phyloP scores from a whole-genome alignment of 257 asterid genomes.

The Solanum tarapatanum region DNA sequence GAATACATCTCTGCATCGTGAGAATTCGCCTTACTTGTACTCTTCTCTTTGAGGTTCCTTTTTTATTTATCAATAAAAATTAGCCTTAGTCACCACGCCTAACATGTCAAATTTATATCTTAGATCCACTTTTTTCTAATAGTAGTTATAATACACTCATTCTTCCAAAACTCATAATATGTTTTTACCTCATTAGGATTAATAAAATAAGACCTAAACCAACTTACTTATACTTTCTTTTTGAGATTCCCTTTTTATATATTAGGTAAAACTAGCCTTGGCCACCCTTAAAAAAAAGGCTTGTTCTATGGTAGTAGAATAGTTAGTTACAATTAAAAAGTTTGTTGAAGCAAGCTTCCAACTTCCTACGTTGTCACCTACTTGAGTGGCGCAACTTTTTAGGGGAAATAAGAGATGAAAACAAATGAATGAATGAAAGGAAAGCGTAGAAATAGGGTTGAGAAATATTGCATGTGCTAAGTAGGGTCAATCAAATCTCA shows the following conservation, averaged over 20 bases:
- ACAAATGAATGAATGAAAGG: neutral
- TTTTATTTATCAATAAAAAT: neutral
- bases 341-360: neutral
- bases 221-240: neutral
- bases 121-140: neutral
- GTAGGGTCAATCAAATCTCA: constrained; percentile 52
- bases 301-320: neutral
- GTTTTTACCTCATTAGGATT: neutral
- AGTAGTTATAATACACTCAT: neutral
- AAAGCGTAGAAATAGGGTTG: constrained; percentile 9
- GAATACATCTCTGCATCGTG: neutral
- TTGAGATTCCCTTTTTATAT: neutral
- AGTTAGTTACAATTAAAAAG: neutral
- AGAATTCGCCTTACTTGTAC: neutral
- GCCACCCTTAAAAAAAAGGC: neutral
- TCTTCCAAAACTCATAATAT: neutral
- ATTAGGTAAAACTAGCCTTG: neutral
- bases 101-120: neutral
- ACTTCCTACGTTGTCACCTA: neutral
- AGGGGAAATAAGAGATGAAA: neutral
- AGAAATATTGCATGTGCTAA: constrained; percentile 41
- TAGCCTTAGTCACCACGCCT: neutral
- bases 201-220: neutral
- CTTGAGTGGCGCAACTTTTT: neutral
- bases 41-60: neutral